phyloP scores from a whole-genome alignment of 225 moss, liverwort and hornwort species.

The Bryoerythrophyllum caledonicum region DNA sequence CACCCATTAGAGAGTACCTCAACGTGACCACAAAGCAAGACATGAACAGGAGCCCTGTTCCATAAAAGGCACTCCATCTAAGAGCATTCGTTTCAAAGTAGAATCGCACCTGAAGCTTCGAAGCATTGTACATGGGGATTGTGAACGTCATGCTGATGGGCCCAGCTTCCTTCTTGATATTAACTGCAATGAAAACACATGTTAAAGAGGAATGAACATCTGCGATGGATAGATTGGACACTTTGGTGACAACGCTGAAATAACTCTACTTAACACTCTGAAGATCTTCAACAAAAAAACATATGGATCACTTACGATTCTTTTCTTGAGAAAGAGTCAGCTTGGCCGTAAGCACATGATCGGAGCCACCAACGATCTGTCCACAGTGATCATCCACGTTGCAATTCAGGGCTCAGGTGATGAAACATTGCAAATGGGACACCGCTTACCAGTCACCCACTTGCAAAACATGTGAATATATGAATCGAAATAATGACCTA shows the following conservation, averaged over 20 bases:
- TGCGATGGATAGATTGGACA: background rate
- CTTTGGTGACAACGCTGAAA: background rate
- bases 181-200: constrained; percentile 54
- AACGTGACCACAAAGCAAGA: constrained; percentile 2
- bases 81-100: background rate
- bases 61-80: background rate
- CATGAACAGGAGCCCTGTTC: background rate
- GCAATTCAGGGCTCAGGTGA: constrained; percentile 20
- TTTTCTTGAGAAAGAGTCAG: constrained; percentile 87
- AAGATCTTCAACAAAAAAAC: background rate
- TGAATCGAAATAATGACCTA: background rate
- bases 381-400: constrained; percentile 8
- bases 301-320: constrained; percentile 57
- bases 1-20: constrained; percentile 2
- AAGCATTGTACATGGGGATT: constrained; percentile 98
- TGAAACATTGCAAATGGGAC: background rate
- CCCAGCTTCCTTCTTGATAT: constrained; percentile 95
- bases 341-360: constrained; percentile 84
- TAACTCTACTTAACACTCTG: background rate
- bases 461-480: background rate
- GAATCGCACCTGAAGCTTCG: constrained; percentile 73
- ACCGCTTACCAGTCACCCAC: background rate
- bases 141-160: constrained; percentile 99
- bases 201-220: background rate
- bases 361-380: constrained; percentile 96